Conservation (phyloP, 257 asterid genomes). For the Hygrophila difformis region DNA sequence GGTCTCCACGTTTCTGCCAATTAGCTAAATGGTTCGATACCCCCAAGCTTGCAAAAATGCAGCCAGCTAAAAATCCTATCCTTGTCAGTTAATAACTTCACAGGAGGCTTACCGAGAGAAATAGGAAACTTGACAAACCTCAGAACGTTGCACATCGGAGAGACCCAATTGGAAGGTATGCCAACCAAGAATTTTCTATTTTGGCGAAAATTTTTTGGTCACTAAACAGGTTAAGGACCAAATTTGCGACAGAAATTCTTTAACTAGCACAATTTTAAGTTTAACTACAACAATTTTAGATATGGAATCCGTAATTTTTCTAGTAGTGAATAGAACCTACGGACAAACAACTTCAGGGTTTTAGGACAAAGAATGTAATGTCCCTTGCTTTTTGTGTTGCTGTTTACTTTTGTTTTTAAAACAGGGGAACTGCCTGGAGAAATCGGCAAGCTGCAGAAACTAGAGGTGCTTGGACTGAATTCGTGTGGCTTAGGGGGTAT, state of each 20-base stretch:
- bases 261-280: too few species aligned
- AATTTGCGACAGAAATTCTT: too few species aligned
- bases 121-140: conserved; percentile 4
- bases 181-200: not conserved
- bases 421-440: conserved; percentile 13
- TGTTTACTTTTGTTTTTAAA: too few species aligned
- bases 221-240: conserved; percentile 10
- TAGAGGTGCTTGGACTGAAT: not conserved
- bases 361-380: too few species aligned
- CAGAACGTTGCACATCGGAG: not conserved
- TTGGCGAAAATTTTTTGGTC: not conserved
- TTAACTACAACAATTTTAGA: too few species aligned
- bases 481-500: not conserved
- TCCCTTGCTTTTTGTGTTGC: too few species aligned
- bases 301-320: too few species aligned
- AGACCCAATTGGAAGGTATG: conserved; percentile 1
- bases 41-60: conserved; percentile 9
- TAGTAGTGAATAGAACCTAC: too few species aligned
- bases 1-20: not conserved
- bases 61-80: not conserved
- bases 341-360: too few species aligned
- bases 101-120: conserved; percentile 12
- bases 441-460: conserved; percentile 10
- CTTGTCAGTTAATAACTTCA: not conserved
- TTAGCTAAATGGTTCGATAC: conserved; percentile 11